A percentile compares a stretch with the other conserved stretches of the same genome.
Conservation (phyloP, 2,329 filamentous ascomycete genomes). For the Didymosphaeria variabile region DNA sequence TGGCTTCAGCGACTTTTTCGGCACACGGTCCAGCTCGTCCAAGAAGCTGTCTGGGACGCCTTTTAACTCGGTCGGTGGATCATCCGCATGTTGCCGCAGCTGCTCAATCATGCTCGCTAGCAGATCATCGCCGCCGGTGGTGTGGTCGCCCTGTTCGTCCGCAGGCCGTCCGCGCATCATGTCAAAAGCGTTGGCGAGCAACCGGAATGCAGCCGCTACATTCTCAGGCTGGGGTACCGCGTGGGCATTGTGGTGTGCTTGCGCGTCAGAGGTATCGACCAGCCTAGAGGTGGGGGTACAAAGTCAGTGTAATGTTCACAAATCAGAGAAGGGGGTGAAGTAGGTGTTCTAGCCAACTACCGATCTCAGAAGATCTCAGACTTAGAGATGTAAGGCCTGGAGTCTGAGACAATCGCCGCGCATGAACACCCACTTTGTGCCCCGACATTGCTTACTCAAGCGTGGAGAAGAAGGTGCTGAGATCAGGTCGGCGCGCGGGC, state of each 20-base stretch:
- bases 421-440: too few relatives aligned
- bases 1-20: conserved; percentile 62
- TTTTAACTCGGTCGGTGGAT: conserved; percentile 67
- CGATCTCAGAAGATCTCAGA: too few relatives aligned
- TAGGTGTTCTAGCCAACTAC: too few relatives aligned
- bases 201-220: conserved; percentile 66
- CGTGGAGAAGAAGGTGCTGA: conserved; percentile 71
- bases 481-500: conserved; percentile 66
- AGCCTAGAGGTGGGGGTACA: too few relatives aligned
- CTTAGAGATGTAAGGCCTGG: too few relatives aligned
- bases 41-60: conserved; percentile 70
- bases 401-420: too few relatives aligned
- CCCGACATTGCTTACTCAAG: too few relatives aligned
- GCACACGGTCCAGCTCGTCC: conserved; percentile 67
- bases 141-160: conserved; percentile 33
- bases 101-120: conserved; percentile 65
- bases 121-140: conserved; percentile 49
- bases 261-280: conserved; percentile 61
- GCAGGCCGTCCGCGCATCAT: conserved; percentile 60
- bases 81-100: conserved; percentile 64
- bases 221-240: conserved; percentile 68
- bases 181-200: conserved; percentile 68
- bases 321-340: too few relatives aligned
- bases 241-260: conserved; percentile 63
- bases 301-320: too few relatives aligned